Evolutionary conservation across 192 early-diverging fungal genomes (phyloP), one percentile per base, ranked within the genome.

Genomic region (Umbelopsis sp.): DNA sequence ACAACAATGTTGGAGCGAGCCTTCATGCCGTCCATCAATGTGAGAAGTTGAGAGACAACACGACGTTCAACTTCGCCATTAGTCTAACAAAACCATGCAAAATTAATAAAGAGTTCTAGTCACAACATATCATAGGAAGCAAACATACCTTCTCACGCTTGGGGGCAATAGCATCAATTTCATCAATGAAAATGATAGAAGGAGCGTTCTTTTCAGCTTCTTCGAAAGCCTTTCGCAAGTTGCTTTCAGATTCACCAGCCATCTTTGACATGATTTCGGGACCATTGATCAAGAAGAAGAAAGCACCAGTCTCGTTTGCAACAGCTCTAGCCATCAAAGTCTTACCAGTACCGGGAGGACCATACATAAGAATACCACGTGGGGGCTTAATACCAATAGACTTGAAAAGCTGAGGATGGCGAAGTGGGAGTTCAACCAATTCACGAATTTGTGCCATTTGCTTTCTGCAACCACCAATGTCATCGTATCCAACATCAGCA

Each of bases 251-350:
- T 80, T 99, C 97, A 75, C 97, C 97, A 45, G 97, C 96, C 97
- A 99, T 99, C 85, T 98, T 98, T 74, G 94, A 97, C 97, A 99
- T 98, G 78, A 99, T 98, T 78, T 98, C 97, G 61, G 97, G 97
- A 46, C 97, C 97, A 77, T 98, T 98, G 83, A 99, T 98, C 55
- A 97, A 80, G 85, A 99, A 98, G 88, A 99, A 97, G 91, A 98
- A 98, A 16, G 97, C 97, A 30, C 97, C 98, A 35, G 97, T 98
- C 80, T 99, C 98, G 80, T 98, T 98, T 65, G 98, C 98, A 4
- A 99, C 97, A 7, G 98, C 97, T 71, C 97, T 92, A 7, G 97
- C 97, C 83, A 99, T 96, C 72, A 99, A 84, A 10, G 97, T 99
- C 81, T 99, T 99, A 84, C 97, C 97, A 11, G 97, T 98, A 84